phyloP scores from a whole-genome alignment of 176 grass and related monocot species.

The Carex cristatella region DNA sequence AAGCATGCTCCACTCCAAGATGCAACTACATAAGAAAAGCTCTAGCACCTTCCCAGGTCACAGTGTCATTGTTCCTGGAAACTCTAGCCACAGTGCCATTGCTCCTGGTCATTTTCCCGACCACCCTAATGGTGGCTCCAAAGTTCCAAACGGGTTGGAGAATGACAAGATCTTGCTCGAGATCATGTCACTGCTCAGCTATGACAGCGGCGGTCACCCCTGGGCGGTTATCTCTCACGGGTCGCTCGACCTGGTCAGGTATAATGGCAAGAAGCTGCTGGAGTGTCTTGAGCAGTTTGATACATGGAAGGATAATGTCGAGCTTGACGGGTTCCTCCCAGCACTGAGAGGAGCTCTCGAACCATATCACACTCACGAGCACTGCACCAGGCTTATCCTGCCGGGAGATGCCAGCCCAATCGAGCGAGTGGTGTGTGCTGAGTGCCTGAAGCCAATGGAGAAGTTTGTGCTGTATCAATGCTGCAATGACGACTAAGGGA shows the following conservation, averaged over 20 bases:
- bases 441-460: slow-evolving; percentile 38
- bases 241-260: slow-evolving; percentile 26
- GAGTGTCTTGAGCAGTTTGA: slow-evolving; percentile 33
- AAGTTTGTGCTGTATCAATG: slow-evolving; percentile 39
- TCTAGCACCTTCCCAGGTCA: neutral
- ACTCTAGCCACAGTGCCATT: neutral
- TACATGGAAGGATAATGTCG: slow-evolving; percentile 15
- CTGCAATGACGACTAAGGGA: slow-evolving; percentile 42
- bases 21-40: slow-evolving; percentile 28
- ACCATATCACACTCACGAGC: slow-evolving; percentile 25
- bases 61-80: neutral
- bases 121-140: neutral
- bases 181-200: slow-evolving; percentile 37
- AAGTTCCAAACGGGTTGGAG: slow-evolving; percentile 12
- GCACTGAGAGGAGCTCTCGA: slow-evolving; percentile 24
- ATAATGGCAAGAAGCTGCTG: slow-evolving; percentile 13
- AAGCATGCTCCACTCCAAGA: slow-evolving; percentile 48
- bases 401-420: slow-evolving; percentile 20
- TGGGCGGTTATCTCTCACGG: slow-evolving; percentile 16
- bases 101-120: neutral
- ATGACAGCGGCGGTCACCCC: slow-evolving; percentile 21
- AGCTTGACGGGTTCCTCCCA: slow-evolving; percentile 21
- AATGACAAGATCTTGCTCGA: slow-evolving; percentile 38
- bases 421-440: slow-evolving; percentile 35
- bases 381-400: slow-evolving; percentile 38